Percentiles rank a stretch among this genome's conserved stretches.
Evolutionary conservation across 225 moss, liverwort and hornwort genomes (phyloP).

Genomic region (Anthoceros angustus): DNA sequence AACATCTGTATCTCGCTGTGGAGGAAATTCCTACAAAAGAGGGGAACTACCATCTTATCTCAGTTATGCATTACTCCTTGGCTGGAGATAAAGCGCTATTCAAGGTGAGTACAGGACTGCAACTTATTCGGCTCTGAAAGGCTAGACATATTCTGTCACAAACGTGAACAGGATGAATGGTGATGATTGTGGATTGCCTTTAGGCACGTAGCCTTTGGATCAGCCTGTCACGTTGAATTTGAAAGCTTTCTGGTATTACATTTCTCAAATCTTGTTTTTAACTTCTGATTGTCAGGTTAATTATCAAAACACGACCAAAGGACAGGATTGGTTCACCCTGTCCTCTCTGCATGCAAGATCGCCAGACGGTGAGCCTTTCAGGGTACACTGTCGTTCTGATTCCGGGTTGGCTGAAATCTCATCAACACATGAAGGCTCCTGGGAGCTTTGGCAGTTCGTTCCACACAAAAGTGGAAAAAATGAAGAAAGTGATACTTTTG

Average conservation of each 20-base stretch:
- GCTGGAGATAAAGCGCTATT: constrained; percentile 80
- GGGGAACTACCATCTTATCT: constrained; percentile 54
- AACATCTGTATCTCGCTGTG: constrained; percentile 84
- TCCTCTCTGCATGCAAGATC: constrained; percentile 74
- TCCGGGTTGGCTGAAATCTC: constrained; percentile 65
- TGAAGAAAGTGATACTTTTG: constrained; percentile 53
- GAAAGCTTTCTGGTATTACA: neutral
- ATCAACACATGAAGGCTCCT: constrained; percentile 41
- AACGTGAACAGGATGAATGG: neutral
- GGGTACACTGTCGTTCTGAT: constrained; percentile 67
- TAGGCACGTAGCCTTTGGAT: no score
- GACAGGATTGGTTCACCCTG: constrained; percentile 65
- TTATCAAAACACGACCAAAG: constrained; percentile 43
- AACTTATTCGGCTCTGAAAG: neutral
- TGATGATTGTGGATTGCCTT: no score
- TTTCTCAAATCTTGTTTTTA: neutral
- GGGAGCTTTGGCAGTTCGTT: constrained; percentile 77
- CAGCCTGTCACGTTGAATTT: no score
- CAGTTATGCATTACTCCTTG: constrained; percentile 87
- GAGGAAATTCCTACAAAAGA: constrained; percentile 48
- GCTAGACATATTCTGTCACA: neutral
- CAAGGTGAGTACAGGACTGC: constrained; percentile 28
- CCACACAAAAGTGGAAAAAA: constrained; percentile 33
- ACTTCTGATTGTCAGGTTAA: constrained; percentile 38
- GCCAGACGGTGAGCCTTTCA: constrained; percentile 46